Percentiles rank a stretch among this genome's conserved stretches.
phyloP scores from a whole-genome alignment of 2,329 filamentous ascomycete species.

The Ophiostoma sp. region DNA sequence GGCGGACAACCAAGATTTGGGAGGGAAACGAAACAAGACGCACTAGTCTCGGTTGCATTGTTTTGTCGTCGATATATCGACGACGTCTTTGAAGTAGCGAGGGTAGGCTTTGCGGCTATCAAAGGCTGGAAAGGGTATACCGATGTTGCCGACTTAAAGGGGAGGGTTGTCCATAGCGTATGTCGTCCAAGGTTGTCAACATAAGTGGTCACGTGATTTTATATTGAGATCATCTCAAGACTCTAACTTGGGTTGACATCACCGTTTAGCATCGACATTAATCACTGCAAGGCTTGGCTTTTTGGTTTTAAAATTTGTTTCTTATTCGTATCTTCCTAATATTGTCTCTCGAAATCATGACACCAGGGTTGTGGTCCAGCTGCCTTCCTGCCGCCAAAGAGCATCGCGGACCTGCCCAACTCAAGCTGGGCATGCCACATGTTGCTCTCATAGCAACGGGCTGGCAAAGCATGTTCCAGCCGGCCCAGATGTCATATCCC shows the following conservation, averaged over 20 bases:
- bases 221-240: too few relatives aligned
- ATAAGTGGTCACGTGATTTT: not conserved
- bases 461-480: not conserved
- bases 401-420: not conserved
- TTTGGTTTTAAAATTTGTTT: slow-evolving; percentile 4
- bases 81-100: not conserved
- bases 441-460: not conserved
- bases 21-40: not conserved
- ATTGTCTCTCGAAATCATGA: not conserved
- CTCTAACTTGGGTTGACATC: not conserved
- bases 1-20: not conserved
- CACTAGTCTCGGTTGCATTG: not conserved
- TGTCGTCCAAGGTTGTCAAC: not conserved
- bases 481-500: not conserved
- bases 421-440: not conserved
- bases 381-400: not conserved
- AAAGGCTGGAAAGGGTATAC: not conserved
- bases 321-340: slow-evolving; percentile 2
- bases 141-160: not conserved
- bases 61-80: not conserved
- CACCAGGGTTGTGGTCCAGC: not conserved
- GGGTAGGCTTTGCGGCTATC: not conserved
- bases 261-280: not conserved
- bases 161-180: not conserved
- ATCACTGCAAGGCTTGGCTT: not conserved